phyloP scores from a whole-genome alignment of 2,329 filamentous ascomycete species.

The Akanthomyces uredinophilus region DNA sequence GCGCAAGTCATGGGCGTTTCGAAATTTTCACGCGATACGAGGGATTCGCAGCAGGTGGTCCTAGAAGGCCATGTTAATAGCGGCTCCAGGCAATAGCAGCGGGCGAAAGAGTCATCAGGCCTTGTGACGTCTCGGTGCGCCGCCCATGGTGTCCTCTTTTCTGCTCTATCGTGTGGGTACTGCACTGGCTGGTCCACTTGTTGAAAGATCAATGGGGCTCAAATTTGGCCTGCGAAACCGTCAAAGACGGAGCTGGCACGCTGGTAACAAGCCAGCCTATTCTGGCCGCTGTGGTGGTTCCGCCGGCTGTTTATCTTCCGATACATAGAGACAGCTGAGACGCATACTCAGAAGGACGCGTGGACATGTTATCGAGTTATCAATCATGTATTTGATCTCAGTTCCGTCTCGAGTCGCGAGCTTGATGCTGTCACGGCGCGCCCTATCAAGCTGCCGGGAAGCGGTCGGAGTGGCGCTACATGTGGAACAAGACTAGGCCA shows the following conservation, averaged over 20 bases:
- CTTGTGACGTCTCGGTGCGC: slow-evolving; percentile 7
- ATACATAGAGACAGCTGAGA: neutral
- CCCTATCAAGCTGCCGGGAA: neutral
- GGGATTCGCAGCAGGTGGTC: neutral
- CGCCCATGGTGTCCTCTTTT: slow-evolving; percentile 2
- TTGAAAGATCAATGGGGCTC: slow-evolving; percentile 7
- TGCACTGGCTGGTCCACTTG: neutral
- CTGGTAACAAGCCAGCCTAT: neutral
- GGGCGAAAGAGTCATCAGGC: slow-evolving; percentile 6
- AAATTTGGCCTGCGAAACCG: slow-evolving; percentile 2
- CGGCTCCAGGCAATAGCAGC: neutral
- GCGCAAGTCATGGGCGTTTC: slow-evolving; percentile 6
- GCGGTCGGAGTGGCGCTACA: slow-evolving; percentile 1
- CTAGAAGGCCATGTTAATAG: neutral
- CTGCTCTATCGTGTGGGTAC: slow-evolving; percentile 2
- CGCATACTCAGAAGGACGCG: neutral
- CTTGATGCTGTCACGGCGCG: neutral
- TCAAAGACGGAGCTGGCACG: neutral
- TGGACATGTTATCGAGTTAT: neutral
- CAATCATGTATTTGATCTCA: no score
- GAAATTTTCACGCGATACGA: neutral
- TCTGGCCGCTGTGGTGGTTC: neutral
- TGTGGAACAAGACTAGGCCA: neutral
- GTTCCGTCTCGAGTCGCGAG: neutral
- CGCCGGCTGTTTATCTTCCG: neutral